Evolutionary conservation across 2,329 filamentous ascomycete genomes (phyloP).

Genomic region (Fusarium nematophilum): DNA sequence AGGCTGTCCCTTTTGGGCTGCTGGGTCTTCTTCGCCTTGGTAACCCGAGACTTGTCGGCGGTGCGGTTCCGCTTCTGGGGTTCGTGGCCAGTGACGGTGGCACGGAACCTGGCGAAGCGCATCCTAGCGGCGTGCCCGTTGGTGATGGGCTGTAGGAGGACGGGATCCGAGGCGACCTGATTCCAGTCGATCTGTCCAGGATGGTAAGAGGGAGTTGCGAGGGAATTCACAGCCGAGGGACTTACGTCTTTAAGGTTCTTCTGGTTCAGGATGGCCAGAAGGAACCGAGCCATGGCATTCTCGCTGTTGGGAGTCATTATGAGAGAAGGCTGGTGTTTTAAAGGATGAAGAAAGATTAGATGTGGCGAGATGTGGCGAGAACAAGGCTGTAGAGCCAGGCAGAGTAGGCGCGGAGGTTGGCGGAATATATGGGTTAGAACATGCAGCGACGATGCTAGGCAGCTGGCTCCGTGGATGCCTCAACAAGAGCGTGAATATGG

Average conservation of each 20-base stretch:
- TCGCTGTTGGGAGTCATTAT: slow-evolving; percentile 67
- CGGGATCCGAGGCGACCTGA: slow-evolving; percentile 64
- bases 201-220: slow-evolving; percentile 24
- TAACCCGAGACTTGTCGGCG: slow-evolving; percentile 56
- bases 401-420: slow-evolving; percentile 24
- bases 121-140: slow-evolving; percentile 72
- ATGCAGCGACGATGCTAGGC: slow-evolving; percentile 33
- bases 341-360: slow-evolving; percentile 1
- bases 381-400: slow-evolving; percentile 28
- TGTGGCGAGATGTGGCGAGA: slow-evolving; percentile 12
- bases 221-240: neutral
- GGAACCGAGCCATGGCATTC: slow-evolving; percentile 67
- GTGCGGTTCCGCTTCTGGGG: slow-evolving; percentile 60
- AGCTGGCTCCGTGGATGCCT: slow-evolving; percentile 36
- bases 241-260: slow-evolving; percentile 71
- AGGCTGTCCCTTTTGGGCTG: slow-evolving; percentile 49
- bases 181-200: slow-evolving; percentile 67
- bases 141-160: slow-evolving; percentile 64
- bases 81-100: slow-evolving; percentile 59
- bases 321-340: slow-evolving; percentile 18
- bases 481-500: slow-evolving; percentile 15
- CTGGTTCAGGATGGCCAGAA: slow-evolving; percentile 70
- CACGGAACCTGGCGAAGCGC: slow-evolving; percentile 66
- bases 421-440: slow-evolving; percentile 32
- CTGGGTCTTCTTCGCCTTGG: slow-evolving; percentile 57